Base-by-base conservation (phyloP, 257 asterid species). In the Orobanche coerulescens region DNA sequence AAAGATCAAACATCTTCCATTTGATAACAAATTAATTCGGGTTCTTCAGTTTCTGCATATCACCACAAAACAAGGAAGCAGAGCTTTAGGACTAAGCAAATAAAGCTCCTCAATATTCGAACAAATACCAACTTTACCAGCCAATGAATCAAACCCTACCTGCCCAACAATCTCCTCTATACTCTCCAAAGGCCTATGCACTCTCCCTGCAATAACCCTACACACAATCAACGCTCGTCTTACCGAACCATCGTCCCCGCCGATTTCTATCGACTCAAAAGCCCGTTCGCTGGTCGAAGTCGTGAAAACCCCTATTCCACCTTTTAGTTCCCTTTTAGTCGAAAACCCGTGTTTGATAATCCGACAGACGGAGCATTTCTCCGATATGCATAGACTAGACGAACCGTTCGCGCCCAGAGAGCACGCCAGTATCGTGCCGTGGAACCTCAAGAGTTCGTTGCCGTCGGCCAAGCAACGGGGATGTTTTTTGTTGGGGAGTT, bases 31-130 rank as follows among this genome's bases (percentile, higher is more conserved):
- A 4, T 25, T 60, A 10, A 11, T n/a, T 20, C 1, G 31, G 26
- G 15, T 18, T 26, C 47, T 36, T 83, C 75, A 80, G 13, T 61
- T 51, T 70, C 82, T 91, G 78, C 97, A 91, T 18, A 91, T 76
- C 31, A 91, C 94, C 61, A 87, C 95, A 71, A 91, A 91, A 61
- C 96, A 91, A 48, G 96, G 96, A 54, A 91, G 95, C 19, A 91
- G 83, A 44, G 97, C 96, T 52, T 76, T 83, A 13, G 96, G 83
- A 57, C 73, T 88, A 19, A 91, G 90, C 92, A 87, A 79, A 68
- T 91, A 91, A 51, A 91, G 94, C 73, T 91, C 97, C 81, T 91
- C 97, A n/a, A 89, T 81, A 30, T 87, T 88, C 6, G 97, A 87
- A 79, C 83, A 75, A 22, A 82, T 68, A 0, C 96, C 97, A 3